Evolutionary conservation across 1,284 basidiomycete species (phyloP).

Genomic region (Melampsora larici-populina): DNA sequence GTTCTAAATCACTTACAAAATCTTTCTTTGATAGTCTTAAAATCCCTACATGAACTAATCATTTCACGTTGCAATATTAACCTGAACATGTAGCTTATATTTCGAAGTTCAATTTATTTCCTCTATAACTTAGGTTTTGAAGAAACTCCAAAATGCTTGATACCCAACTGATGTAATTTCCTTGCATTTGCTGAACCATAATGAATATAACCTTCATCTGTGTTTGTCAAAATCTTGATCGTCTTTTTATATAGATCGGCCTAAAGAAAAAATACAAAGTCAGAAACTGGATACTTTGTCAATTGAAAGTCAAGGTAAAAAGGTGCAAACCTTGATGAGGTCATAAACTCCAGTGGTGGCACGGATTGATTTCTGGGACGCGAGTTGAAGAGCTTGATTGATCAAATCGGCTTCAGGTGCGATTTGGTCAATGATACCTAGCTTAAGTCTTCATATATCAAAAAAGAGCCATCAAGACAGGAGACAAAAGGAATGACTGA

Average conservation of each 20-base stretch:
- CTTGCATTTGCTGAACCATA: not conserved
- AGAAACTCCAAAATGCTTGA: not conserved
- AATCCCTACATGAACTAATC: no score
- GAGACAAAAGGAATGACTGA: not conserved
- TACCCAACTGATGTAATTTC: not conserved
- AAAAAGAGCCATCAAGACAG: not conserved
- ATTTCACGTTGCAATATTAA: no score
- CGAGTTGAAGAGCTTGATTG: constrained; percentile 17
- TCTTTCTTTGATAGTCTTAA: no score
- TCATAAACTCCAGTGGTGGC: constrained; percentile 34
- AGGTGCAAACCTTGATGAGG: constrained; percentile 31
- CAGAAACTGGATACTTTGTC: not conserved
- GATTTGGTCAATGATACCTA: constrained; percentile 19
- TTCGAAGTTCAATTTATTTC: no score
- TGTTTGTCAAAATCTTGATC: not conserved
- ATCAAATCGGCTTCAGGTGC: constrained; percentile 33
- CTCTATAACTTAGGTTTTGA: not conserved
- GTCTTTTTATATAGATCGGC: not conserved
- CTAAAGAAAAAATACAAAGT: not conserved
- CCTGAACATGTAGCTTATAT: no score
- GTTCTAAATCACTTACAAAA: no score
- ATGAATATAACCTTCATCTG: not conserved
- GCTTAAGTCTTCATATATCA: constrained; percentile 4
- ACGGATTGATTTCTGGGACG: constrained; percentile 19
- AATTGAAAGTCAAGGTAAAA: not conserved